Conservation (phyloP, 768 basidiomycete species). For the Dentipellis fragilis region DNA sequence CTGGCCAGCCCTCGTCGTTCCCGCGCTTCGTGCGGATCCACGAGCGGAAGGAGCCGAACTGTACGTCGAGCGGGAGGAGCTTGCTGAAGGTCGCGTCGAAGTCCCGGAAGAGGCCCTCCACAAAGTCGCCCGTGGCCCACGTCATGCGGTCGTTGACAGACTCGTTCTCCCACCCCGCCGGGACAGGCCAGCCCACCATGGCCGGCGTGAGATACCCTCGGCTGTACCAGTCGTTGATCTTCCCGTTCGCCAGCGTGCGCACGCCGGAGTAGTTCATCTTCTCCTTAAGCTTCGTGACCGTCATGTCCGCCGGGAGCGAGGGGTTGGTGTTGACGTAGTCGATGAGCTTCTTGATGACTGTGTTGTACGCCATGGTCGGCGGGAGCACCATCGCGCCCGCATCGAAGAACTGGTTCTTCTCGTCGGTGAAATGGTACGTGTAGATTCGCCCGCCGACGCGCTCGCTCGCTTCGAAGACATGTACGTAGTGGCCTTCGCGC, state of each 20-base stretch:
- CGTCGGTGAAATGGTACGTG: slow-evolving; percentile 10
- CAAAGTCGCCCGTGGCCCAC: slow-evolving; percentile 5
- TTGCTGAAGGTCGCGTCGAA: slow-evolving; percentile 8
- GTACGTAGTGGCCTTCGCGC: slow-evolving; percentile 8
- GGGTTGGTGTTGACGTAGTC: neutral
- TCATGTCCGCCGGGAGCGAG: slow-evolving; percentile 5
- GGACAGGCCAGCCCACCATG: slow-evolving; percentile 8
- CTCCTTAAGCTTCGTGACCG: slow-evolving; percentile 8
- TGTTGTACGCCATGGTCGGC: slow-evolving; percentile 1
- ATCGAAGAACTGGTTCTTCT: slow-evolving; percentile 12
- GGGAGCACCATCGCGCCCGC: slow-evolving; percentile 15
- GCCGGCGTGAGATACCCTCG: slow-evolving; percentile 3
- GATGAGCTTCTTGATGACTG: slow-evolving; percentile 7
- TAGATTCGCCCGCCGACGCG: slow-evolving; percentile 12
- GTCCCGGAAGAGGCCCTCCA: slow-evolving; percentile 5
- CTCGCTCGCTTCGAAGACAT: slow-evolving; percentile 8
- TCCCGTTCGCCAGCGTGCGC: slow-evolving; percentile 7
- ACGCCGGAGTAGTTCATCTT: slow-evolving; percentile 5
- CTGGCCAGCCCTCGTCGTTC: slow-evolving; percentile 10
- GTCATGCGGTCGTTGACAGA: slow-evolving; percentile 10
- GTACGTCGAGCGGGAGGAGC: slow-evolving; percentile 12
- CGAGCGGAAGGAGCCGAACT: slow-evolving; percentile 16
- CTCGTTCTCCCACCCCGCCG: slow-evolving; percentile 3
- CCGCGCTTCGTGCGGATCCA: slow-evolving; percentile 5
- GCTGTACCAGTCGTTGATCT: neutral